Conservation (phyloP, 1,139 yeast genomes). For the Pichia kudriavzevii region DNA sequence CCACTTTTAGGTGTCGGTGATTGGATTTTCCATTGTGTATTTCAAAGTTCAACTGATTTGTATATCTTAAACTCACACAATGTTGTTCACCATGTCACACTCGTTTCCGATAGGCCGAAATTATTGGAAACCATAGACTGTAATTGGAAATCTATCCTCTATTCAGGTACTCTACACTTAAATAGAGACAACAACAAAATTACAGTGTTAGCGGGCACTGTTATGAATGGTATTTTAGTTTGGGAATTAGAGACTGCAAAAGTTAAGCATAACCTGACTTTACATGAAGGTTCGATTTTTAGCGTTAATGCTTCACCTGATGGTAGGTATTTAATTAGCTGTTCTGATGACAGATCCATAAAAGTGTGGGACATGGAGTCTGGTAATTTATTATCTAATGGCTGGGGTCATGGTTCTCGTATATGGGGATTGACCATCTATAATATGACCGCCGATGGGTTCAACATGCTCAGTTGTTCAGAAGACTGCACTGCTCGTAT, state of each 20-base stretch:
- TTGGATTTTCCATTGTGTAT: constrained; percentile 66
- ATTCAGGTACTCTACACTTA: constrained; percentile 66
- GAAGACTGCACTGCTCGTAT: constrained; percentile 87
- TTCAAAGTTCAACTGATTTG: constrained; percentile 33
- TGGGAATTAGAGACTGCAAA: constrained; percentile 52
- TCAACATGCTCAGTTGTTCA: constrained; percentile 54
- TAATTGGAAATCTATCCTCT: constrained; percentile 73
- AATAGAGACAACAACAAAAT: constrained; percentile 36
- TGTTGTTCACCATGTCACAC: constrained; percentile 45
- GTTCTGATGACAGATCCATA: constrained; percentile 91
- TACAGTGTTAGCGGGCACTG: constrained; percentile 81
- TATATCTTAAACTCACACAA: constrained; percentile 78
- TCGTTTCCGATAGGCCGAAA: constrained; percentile 21
- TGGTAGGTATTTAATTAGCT: constrained; percentile 57
- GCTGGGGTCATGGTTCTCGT: constrained; percentile 96
- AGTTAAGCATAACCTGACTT: constrained; percentile 49
- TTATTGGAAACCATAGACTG: constrained; percentile 41
- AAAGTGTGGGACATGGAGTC: constrained; percentile 57
- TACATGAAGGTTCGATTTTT: constrained; percentile 89
- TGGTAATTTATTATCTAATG: constrained; percentile 60
- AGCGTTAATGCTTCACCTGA: constrained; percentile 57
- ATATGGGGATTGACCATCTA: constrained; percentile 77
- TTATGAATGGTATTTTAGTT: constrained; percentile 75
- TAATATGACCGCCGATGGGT: constrained; percentile 24
- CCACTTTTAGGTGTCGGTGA: constrained; percentile 54